Evolutionary conservation across 169 alveolate genomes (phyloP).

Genomic region (Eimeria acervulina): DNA sequence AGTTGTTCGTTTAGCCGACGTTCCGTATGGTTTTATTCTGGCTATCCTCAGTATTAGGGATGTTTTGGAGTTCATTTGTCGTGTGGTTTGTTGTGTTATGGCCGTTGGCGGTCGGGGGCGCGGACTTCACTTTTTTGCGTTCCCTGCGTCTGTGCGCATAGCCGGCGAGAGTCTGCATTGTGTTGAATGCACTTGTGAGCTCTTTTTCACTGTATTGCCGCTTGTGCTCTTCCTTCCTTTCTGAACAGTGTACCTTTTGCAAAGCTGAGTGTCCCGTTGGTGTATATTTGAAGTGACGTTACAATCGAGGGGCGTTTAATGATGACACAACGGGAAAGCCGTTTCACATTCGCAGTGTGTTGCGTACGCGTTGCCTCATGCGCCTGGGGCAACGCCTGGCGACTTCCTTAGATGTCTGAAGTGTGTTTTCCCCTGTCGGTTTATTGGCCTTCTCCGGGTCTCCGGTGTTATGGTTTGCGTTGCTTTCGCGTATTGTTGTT

Average conservation of each 20-base stretch:
- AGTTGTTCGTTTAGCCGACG: background rate
- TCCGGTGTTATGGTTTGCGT: background rate
- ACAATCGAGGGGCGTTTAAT: background rate
- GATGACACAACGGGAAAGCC: constrained; percentile 65
- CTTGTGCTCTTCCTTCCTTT: background rate
- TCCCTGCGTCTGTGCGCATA: background rate
- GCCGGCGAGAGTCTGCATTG: background rate
- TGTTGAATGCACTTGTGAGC: background rate
- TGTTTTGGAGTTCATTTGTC: background rate
- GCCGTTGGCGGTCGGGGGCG: background rate
- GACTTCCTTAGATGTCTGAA: constrained; percentile 84
- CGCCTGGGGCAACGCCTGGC: constrained; percentile 84
- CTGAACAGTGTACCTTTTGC: background rate
- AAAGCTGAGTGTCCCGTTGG: background rate
- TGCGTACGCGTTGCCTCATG: constrained; percentile 80
- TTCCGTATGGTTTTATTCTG: background rate
- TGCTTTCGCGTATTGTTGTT: too few relatives aligned
- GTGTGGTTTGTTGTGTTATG: background rate
- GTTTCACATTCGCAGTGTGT: constrained; percentile 85
- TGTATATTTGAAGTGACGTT: background rate
- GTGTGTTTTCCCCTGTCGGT: background rate
- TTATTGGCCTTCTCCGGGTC: background rate
- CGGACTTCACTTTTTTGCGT: background rate
- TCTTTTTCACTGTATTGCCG: background rate
- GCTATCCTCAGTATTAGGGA: background rate